These are phyloP conservation scores for Hypomyces perniciosus DNA, from an alignment of 2,329 filamentous ascomycete species.

Conservation along the genomic window DNA sequence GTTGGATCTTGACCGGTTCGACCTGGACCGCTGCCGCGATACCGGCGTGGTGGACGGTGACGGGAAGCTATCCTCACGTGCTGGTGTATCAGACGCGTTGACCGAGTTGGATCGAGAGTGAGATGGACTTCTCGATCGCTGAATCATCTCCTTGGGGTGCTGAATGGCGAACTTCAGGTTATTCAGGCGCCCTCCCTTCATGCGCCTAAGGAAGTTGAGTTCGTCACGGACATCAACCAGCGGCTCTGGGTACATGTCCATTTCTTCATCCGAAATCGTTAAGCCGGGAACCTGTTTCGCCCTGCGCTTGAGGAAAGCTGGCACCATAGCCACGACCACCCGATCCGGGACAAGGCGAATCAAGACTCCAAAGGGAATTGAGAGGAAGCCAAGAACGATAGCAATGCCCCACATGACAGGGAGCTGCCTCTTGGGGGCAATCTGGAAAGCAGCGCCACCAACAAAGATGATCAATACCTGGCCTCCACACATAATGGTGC, in stretches of 20 bases:
- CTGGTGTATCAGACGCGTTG: constrained; percentile 56
- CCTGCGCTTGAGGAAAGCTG: constrained; percentile 46
- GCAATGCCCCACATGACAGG: constrained; percentile 83
- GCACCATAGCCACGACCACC: constrained; percentile 48
- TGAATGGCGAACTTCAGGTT: constrained; percentile 72
- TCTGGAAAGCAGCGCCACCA: constrained; percentile 74
- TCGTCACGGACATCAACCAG: constrained; percentile 73
- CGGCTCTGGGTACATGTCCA: constrained; percentile 63
- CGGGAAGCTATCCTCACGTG: constrained; percentile 47
- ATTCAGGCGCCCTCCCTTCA: constrained; percentile 78
- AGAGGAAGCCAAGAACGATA: constrained; percentile 75
- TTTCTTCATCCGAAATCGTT: constrained; percentile 61
- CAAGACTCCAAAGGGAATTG: constrained; percentile 73
- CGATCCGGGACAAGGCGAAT: constrained; percentile 80
- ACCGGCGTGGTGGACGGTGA: constrained; percentile 50
- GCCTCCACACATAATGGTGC: constrained; percentile 78
- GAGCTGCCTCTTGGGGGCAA: constrained; percentile 55
- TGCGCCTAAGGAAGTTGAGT: constrained; percentile 70
- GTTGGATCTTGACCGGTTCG: constrained; percentile 59
- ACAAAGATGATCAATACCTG: constrained; percentile 88
- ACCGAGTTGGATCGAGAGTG: constrained; percentile 60
- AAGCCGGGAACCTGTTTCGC: constrained; percentile 45
- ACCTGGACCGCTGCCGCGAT: constrained; percentile 59
- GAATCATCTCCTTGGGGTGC: constrained; percentile 64
- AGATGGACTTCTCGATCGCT: constrained; percentile 57